phyloP scores from a whole-genome alignment of 768 basidiomycete species.

The Tulasnella sp. region DNA sequence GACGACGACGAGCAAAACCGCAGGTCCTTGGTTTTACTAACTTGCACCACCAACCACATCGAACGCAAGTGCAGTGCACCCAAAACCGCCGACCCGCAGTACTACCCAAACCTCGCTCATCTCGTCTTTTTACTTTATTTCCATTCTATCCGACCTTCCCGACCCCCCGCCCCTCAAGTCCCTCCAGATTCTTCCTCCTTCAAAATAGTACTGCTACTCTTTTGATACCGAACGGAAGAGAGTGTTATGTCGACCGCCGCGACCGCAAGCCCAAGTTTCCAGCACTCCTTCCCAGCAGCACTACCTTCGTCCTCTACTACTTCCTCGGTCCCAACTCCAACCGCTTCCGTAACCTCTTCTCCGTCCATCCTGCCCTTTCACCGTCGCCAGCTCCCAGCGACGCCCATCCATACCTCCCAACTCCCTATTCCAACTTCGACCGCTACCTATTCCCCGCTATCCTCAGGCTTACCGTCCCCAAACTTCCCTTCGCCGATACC shows the following conservation, averaged over 20 bases:
- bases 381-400: constrained; percentile 21
- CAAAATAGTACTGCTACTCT: background rate
- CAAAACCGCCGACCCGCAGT: constrained; percentile 31
- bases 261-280: constrained; percentile 21
- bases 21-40: background rate
- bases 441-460: constrained; percentile 21
- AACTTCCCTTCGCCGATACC: constrained; percentile 19
- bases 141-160: background rate
- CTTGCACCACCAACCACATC: background rate
- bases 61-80: constrained; percentile 36
- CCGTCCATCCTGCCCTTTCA: constrained; percentile 17
- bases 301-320: constrained; percentile 8
- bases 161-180: background rate
- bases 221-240: background rate
- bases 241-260: constrained; percentile 3
- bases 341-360: background rate
- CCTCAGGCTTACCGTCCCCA: constrained; percentile 20
- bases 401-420: constrained; percentile 12
- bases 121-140: background rate
- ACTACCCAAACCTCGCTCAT: background rate
- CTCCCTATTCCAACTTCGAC: constrained; percentile 10
- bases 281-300: constrained; percentile 10
- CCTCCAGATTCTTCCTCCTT: background rate
- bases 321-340: background rate
- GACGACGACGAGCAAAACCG: constrained; percentile 21